A percentile compares a stretch with the other conserved stretches of the same genome.
phyloP scores from a whole-genome alignment of 805 yeast genomes.

The Yamadazyma ubonensis region DNA sequence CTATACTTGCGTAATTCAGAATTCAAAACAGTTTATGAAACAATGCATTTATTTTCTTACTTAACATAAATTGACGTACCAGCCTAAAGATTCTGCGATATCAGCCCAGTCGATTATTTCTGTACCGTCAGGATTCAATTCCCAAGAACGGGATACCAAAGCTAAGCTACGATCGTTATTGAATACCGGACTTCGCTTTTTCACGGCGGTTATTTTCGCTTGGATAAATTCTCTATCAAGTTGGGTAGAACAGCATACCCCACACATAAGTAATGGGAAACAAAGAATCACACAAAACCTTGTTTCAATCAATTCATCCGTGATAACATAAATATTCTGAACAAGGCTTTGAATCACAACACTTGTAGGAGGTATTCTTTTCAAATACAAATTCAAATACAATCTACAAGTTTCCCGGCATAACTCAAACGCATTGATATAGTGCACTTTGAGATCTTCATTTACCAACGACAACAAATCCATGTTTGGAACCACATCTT shows the following conservation, averaged over 20 bases:
- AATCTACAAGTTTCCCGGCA: slow-evolving; percentile 5
- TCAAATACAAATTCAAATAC: slow-evolving; percentile 11
- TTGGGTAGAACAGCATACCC: slow-evolving; percentile 21
- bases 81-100: slow-evolving; percentile 25
- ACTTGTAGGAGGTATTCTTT: slow-evolving; percentile 8
- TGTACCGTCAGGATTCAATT: slow-evolving; percentile 18
- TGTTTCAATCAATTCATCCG: slow-evolving; percentile 9
- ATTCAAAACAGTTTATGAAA: no score
- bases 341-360: slow-evolving; percentile 7
- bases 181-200: slow-evolving; percentile 17
- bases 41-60: not conserved
- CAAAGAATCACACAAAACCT: slow-evolving; percentile 18
- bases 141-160: slow-evolving; percentile 22
- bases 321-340: slow-evolving; percentile 3
- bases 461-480: slow-evolving; percentile 3
- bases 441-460: not conserved
- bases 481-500: slow-evolving; percentile 7
- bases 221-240: slow-evolving; percentile 21
- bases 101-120: slow-evolving; percentile 23
- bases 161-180: slow-evolving; percentile 18
- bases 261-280: slow-evolving; percentile 24
- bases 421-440: slow-evolving; percentile 4
- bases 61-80: slow-evolving; percentile 20
- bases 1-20: not conserved
- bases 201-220: slow-evolving; percentile 15